phyloP scores from a whole-genome alignment of 2,329 filamentous ascomycete genomes.

The Cyphellophora attinorum region DNA sequence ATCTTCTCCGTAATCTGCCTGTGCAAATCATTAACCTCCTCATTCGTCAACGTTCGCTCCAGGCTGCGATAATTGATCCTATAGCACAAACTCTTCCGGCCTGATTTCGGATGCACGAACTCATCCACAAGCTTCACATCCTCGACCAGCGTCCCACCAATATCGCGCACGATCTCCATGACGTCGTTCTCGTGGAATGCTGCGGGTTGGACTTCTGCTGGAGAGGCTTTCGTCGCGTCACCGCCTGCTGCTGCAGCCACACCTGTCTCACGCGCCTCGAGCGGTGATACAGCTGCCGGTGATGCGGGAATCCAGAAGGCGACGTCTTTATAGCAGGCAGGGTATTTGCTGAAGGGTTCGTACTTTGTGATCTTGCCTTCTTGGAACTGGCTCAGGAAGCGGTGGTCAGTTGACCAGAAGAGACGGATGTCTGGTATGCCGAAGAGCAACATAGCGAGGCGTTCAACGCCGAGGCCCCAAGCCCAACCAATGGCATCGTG shows the following conservation, averaged over 20 bases:
- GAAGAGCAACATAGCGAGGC: constrained; percentile 96
- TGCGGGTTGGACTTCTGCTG: constrained; percentile 25
- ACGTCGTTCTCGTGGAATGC: constrained; percentile 88
- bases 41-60: constrained; percentile 79
- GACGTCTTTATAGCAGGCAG: constrained; percentile 81
- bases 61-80: constrained; percentile 87
- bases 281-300: constrained; percentile 19
- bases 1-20: constrained; percentile 44
- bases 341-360: constrained; percentile 82
- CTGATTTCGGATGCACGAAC: constrained; percentile 80
- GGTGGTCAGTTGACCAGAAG: constrained; percentile 81
- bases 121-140: constrained; percentile 77
- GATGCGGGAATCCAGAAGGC: constrained; percentile 70
- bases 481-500: constrained; percentile 80
- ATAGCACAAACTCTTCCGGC: constrained; percentile 78
- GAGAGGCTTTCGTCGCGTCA: constrained; percentile 27
- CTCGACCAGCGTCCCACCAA: constrained; percentile 76
- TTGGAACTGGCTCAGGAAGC: constrained; percentile 79
- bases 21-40: constrained; percentile 70
- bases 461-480: constrained; percentile 86
- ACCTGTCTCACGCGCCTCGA: constrained; percentile 37
- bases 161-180: constrained; percentile 84
- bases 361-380: constrained; percentile 53
- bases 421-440: constrained; percentile 91
- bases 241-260: constrained; percentile 21